phyloP scores from a whole-genome alignment of 1,139 yeast species.

The Pneumocystis canis region DNA sequence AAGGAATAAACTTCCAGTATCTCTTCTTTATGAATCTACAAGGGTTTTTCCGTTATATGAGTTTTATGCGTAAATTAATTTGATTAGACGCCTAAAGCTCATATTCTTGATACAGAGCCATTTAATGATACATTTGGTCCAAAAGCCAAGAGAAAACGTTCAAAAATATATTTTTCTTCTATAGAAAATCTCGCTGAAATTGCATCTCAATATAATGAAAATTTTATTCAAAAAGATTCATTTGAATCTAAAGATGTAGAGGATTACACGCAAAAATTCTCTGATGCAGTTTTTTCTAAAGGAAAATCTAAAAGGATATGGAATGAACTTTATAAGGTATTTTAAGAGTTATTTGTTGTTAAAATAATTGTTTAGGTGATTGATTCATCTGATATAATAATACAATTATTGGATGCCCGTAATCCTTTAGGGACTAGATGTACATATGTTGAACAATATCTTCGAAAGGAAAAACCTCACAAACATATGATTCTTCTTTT shows the following conservation, averaged over 20 bases:
- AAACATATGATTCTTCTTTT: constrained; percentile 87
- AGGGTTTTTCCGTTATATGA: constrained; percentile 25
- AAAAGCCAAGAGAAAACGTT: constrained; percentile 77
- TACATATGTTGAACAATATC: constrained; percentile 81
- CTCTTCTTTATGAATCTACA: constrained; percentile 59
- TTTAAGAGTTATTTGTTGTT: neutral
- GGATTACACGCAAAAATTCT: constrained; percentile 76
- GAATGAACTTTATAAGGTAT: constrained; percentile 77
- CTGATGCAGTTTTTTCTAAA: constrained; percentile 87
- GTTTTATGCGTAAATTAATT: constrained; percentile 21
- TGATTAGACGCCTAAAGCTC: constrained; percentile 42
- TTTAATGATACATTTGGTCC: constrained; percentile 81
- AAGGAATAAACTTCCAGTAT: constrained; percentile 91
- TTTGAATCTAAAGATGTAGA: constrained; percentile 39
- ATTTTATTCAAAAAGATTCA: constrained; percentile 51
- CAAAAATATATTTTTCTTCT: constrained; percentile 60
- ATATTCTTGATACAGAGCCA: constrained; percentile 77
- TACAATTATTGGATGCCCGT: constrained; percentile 92
- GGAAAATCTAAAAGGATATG: constrained; percentile 98
- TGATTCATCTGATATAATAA: constrained; percentile 92
- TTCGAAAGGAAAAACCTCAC: constrained; percentile 87
- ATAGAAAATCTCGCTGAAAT: constrained; percentile 65
- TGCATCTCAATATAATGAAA: constrained; percentile 44
- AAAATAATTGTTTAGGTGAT: constrained; percentile 36
- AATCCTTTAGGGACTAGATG: constrained; percentile 96